Percentiles rank a stretch among this genome's conserved stretches.
Evolutionary conservation across 2,329 filamentous ascomycete species (phyloP).

Genomic region (Exophiala oligosperma): DNA sequence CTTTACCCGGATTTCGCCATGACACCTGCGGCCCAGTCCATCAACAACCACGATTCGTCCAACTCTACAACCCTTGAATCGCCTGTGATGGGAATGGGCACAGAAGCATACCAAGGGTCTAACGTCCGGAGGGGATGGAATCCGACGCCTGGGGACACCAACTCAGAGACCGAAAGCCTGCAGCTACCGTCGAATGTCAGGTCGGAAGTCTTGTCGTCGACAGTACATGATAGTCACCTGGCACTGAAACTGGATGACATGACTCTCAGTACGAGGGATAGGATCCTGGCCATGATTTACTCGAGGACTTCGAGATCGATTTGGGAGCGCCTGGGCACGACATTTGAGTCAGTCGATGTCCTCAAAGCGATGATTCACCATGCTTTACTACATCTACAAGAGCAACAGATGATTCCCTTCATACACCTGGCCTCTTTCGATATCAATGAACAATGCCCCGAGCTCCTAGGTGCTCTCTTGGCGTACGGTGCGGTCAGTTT

Average conservation of each 20-base stretch:
- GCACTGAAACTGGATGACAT: slow-evolving; percentile 43
- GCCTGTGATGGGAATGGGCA: too few species aligned
- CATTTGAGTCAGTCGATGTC: slow-evolving; percentile 42
- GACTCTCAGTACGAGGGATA: slow-evolving; percentile 45
- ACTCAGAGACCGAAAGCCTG: too few species aligned
- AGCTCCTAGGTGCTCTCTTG: slow-evolving; percentile 40
- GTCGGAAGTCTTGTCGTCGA: background rate
- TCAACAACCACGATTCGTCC: background rate
- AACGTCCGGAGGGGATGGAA: slow-evolving; percentile 27
- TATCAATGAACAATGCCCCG: slow-evolving; percentile 38
- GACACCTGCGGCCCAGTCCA: background rate
- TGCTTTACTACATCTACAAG: slow-evolving; percentile 33
- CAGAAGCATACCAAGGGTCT: background rate
- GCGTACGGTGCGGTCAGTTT: slow-evolving; percentile 41
- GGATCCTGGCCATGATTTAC: slow-evolving; percentile 58
- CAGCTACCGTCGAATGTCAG: too few species aligned
- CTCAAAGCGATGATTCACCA: slow-evolving; percentile 42
- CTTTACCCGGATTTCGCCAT: background rate
- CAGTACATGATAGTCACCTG: slow-evolving; percentile 59
- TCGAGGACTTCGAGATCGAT: slow-evolving; percentile 5
- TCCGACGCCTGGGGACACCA: slow-evolving; percentile 16
- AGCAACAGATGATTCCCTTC: slow-evolving; percentile 34
- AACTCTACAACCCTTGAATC: background rate
- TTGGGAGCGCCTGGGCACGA: slow-evolving; percentile 43
- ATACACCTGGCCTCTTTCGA: slow-evolving; percentile 42